Percentiles rank a stretch among this genome's conserved stretches.
These are phyloP conservation scores for Paramecium sexaurelia DNA, from an alignment of 73 alveolate genomes.

Conservation along the genomic window DNA sequence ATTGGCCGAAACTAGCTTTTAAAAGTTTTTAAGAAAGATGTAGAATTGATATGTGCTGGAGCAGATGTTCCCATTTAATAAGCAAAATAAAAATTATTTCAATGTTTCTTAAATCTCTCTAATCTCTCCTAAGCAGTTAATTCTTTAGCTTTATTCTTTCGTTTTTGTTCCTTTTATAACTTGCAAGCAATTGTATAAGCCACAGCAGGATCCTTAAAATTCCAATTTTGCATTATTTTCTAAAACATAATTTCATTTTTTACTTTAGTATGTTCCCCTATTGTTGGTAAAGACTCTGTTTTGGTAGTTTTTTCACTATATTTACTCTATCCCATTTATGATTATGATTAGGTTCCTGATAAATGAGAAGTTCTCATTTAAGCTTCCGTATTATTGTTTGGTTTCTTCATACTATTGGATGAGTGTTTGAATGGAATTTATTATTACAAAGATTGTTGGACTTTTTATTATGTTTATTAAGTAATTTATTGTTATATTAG, in stretches of 20 bases:
- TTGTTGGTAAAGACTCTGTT: background rate
- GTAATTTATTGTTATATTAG: background rate
- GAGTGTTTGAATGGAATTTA: background rate
- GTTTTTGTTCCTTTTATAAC: background rate
- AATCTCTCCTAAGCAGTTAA: slow-evolving; percentile 30
- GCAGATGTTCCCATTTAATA: slow-evolving; percentile 26
- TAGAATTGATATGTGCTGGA: background rate
- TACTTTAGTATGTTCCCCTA: background rate
- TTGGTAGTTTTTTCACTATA: background rate
- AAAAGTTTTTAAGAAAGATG: background rate
- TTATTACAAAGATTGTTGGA: background rate
- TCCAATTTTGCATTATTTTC: slow-evolving; percentile 41
- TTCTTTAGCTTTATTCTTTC: slow-evolving; percentile 2
- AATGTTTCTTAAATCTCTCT: slow-evolving; percentile 11
- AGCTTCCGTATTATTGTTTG: background rate
- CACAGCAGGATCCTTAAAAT: slow-evolving; percentile 44
- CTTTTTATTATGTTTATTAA: background rate
- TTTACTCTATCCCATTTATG: background rate
- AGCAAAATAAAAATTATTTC: slow-evolving; percentile 20
- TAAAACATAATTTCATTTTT: background rate
- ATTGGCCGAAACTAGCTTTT: background rate
- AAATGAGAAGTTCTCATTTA: background rate
- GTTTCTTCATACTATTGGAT: background rate
- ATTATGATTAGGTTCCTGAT: background rate
- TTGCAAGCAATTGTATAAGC: slow-evolving; percentile 45